Evolutionary conservation across 768 basidiomycete species (phyloP).

Genomic region (Lentinus tigrinus): DNA sequence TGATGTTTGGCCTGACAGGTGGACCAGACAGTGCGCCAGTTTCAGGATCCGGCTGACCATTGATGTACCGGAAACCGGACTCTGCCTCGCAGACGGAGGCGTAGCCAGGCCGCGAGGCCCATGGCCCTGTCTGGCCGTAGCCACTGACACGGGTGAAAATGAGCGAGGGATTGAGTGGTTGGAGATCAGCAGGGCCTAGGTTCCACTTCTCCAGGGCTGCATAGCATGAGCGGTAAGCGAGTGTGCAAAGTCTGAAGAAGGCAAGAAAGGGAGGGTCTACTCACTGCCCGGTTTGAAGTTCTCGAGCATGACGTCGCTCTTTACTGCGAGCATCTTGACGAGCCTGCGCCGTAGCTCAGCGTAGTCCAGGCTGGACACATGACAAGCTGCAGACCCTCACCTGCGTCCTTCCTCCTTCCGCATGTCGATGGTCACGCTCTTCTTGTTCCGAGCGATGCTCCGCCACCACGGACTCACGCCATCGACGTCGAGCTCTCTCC

Average conservation of each 20-base stretch:
- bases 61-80: slow-evolving; percentile 72
- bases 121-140: slow-evolving; percentile 74
- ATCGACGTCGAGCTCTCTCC: slow-evolving; percentile 70
- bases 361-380: not conserved
- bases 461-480: slow-evolving; percentile 76
- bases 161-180: slow-evolving; percentile 78
- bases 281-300: slow-evolving; percentile 76
- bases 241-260: not conserved
- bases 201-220: slow-evolving; percentile 71
- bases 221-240: not conserved
- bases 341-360: slow-evolving; percentile 38
- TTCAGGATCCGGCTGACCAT: slow-evolving; percentile 57
- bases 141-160: slow-evolving; percentile 88
- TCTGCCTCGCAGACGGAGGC: slow-evolving; percentile 78
- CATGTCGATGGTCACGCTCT: slow-evolving; percentile 68
- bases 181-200: slow-evolving; percentile 55
- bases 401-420: slow-evolving; percentile 53
- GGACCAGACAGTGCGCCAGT: slow-evolving; percentile 56
- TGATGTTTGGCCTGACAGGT: slow-evolving; percentile 70
- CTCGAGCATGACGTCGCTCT: slow-evolving; percentile 66
- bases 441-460: slow-evolving; percentile 71
- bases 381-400: slow-evolving; percentile 29
- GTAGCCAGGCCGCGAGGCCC: slow-evolving; percentile 68
- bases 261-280: slow-evolving; percentile 24
- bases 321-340: slow-evolving; percentile 57